phyloP scores from a whole-genome alignment of 768 basidiomycete genomes.

The Mrakia gelida region DNA sequence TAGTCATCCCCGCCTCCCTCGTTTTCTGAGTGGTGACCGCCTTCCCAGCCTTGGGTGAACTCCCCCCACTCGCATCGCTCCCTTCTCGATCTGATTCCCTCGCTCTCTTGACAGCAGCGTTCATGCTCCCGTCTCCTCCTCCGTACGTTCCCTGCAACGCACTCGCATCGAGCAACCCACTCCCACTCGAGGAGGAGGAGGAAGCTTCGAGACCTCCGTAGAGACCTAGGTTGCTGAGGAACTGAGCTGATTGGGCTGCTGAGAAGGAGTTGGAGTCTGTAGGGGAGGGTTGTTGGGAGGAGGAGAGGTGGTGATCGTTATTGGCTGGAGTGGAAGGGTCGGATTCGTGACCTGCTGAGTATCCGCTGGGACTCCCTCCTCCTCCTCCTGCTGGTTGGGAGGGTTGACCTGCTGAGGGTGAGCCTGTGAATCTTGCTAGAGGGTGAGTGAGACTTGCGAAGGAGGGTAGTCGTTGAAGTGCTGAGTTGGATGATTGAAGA shows the following conservation, averaged over 20 bases:
- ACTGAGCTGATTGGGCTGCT: too few relatives aligned
- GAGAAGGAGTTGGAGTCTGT: neutral
- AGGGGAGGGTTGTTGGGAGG: neutral
- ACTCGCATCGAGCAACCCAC: neutral
- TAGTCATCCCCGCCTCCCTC: conserved; percentile 23
- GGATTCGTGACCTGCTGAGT: neutral
- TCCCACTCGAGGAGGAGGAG: neutral
- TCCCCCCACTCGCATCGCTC: neutral
- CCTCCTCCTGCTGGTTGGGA: neutral
- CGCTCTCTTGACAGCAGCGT: neutral
- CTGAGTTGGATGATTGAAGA: neutral
- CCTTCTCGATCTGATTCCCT: neutral
- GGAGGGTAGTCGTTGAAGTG: conserved; percentile 4
- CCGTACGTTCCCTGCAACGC: neutral
- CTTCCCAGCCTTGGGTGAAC: neutral
- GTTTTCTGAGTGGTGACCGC: conserved; percentile 19
- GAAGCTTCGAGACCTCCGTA: neutral
- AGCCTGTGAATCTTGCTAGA: neutral
- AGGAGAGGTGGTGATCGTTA: neutral
- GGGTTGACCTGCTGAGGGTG: neutral
- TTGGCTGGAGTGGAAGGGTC: neutral
- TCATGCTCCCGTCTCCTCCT: conserved; percentile 1
- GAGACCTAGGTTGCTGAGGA: neutral
- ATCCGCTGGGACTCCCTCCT: neutral
- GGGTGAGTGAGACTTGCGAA: conserved; percentile 7